These are phyloP conservation scores for Pseudognaphalium luteoalbum DNA, from an alignment of 129 eudicot species.

Conservation along the genomic window DNA sequence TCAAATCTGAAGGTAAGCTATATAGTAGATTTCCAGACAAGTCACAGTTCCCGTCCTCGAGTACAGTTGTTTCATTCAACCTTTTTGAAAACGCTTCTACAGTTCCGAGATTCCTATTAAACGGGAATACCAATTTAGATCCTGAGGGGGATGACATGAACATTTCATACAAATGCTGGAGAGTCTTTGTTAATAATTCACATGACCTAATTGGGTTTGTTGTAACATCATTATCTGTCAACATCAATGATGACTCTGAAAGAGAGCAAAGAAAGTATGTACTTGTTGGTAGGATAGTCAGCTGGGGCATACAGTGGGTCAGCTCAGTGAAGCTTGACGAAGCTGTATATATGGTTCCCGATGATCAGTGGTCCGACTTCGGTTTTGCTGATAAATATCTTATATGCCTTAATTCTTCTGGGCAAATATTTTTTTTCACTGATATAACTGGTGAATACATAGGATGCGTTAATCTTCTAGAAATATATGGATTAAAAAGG, in stretches of 20 bases:
- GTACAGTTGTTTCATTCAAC: slow-evolving; percentile 58
- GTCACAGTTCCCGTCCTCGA: slow-evolving; percentile 52
- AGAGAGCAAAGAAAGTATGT: slow-evolving; percentile 33
- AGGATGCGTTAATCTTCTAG: slow-evolving; percentile 49
- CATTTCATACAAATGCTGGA: slow-evolving; percentile 56
- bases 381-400: slow-evolving; percentile 64
- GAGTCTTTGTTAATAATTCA: slow-evolving; percentile 66
- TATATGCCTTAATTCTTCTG: slow-evolving; percentile 69
- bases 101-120: slow-evolving; percentile 41
- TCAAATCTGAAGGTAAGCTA: slow-evolving; percentile 50
- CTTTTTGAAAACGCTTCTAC: slow-evolving; percentile 51
- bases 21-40: slow-evolving; percentile 61
- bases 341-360: slow-evolving; percentile 38
- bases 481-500: slow-evolving; percentile 33
- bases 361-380: slow-evolving; percentile 75
- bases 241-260: slow-evolving; percentile 33
- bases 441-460: slow-evolving; percentile 65
- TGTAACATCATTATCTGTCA: slow-evolving; percentile 28
- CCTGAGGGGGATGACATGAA: slow-evolving; percentile 29
- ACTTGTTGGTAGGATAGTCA: slow-evolving; percentile 58
- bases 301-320: slow-evolving; percentile 79
- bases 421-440: slow-evolving; percentile 51
- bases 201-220: slow-evolving; percentile 73
- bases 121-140: slow-evolving; percentile 34
- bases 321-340: slow-evolving; percentile 69